A percentile compares a stretch with the other conserved stretches of the same genome.
Conservation (phyloP, 345 rosid genomes). For the Trapa incisa region DNA sequence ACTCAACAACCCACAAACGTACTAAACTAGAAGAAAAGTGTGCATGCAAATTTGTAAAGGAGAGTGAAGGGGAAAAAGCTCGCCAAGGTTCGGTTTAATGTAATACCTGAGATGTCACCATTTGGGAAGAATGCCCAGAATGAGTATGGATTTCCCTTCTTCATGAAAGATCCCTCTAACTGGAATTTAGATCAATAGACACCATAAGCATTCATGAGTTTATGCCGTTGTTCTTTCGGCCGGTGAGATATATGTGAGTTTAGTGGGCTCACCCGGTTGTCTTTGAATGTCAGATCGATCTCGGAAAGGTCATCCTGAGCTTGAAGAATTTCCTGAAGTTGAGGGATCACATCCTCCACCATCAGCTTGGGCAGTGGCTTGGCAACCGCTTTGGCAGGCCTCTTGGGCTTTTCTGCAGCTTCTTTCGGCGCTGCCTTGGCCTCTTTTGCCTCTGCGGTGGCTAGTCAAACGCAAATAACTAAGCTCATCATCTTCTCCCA, state of each 20-base stretch:
- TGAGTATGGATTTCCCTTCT: conserved; percentile 22
- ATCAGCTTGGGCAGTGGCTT: conserved; percentile 66
- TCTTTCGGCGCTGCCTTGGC: conserved; percentile 22
- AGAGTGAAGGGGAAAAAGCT: too few species aligned
- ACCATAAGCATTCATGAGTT: neutral
- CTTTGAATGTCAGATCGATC: conserved; percentile 56
- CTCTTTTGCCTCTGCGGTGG: conserved; percentile 37
- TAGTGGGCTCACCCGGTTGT: conserved; percentile 42
- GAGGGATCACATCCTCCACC: conserved; percentile 89
- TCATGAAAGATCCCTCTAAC: conserved; percentile 14
- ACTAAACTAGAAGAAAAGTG: too few species aligned
- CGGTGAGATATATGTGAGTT: neutral
- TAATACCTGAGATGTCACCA: conserved; percentile 36
- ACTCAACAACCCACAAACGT: too few species aligned
- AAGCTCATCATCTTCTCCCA: neutral
- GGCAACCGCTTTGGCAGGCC: conserved; percentile 49
- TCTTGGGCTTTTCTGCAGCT: conserved; percentile 15
- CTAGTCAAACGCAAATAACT: conserved; percentile 10
- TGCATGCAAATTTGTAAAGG: too few species aligned
- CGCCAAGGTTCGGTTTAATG: neutral
- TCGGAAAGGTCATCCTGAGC: conserved; percentile 52
- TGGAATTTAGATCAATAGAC: neutral
- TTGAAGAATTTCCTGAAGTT: conserved; percentile 48
- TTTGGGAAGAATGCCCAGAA: conserved; percentile 93
- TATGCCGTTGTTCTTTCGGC: neutral